phyloP scores from a whole-genome alignment of 2,329 filamentous ascomycete species.

The Penicillium sp. region DNA sequence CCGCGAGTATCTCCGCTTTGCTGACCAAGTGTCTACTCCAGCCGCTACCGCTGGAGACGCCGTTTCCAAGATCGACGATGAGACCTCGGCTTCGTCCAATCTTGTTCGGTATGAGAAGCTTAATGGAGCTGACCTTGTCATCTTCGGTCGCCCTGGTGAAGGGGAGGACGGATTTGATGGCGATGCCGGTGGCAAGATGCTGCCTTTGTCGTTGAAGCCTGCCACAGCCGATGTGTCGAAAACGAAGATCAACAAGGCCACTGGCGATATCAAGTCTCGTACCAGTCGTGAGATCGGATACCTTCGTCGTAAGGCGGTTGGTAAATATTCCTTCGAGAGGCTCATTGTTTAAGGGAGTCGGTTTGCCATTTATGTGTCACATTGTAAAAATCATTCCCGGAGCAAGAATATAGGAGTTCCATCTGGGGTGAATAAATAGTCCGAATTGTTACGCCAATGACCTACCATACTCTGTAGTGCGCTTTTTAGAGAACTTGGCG shows the following conservation, averaged over 20 bases:
- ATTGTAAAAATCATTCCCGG: conserved; percentile 19
- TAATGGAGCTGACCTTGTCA: conserved; percentile 40
- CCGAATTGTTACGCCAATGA: background rate
- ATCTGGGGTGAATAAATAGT: background rate
- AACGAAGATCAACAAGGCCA: conserved; percentile 57
- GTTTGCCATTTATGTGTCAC: conserved; percentile 25
- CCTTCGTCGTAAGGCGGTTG: conserved; percentile 74
- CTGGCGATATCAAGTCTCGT: conserved; percentile 67
- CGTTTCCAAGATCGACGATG: conserved; percentile 9
- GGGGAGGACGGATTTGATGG: conserved; percentile 31
- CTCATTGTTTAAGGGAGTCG: conserved; percentile 57
- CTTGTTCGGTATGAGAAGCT: conserved; percentile 38
- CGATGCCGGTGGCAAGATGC: conserved; percentile 44
- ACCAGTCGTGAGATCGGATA: conserved; percentile 72
- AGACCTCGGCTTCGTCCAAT: conserved; percentile 17
- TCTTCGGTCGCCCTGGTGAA: conserved; percentile 27
- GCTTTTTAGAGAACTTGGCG: too few species aligned
- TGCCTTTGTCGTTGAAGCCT: conserved; percentile 72
- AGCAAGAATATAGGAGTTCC: conserved; percentile 11
- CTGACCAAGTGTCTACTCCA: conserved; percentile 27
- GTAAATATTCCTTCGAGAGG: conserved; percentile 78
- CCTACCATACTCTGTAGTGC: too few species aligned
- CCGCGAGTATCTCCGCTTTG: conserved; percentile 46
- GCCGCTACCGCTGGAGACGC: conserved; percentile 12
- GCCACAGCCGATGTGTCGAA: conserved; percentile 45